Conservation (phyloP, 2,329 filamentous ascomycete genomes). For the Grosmannia serpens region DNA sequence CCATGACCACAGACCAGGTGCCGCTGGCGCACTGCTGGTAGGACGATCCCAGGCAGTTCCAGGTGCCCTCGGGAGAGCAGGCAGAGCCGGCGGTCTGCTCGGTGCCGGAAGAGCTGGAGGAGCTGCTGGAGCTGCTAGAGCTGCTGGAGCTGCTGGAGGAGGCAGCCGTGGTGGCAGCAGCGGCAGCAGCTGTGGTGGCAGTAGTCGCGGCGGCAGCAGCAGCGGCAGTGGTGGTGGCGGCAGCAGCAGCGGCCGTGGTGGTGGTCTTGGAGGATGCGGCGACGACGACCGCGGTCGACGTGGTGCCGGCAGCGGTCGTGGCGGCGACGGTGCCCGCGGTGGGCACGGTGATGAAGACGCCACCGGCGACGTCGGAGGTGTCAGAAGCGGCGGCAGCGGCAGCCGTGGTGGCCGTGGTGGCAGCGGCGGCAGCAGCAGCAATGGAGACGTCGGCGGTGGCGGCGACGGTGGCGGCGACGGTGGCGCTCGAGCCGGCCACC, state of each 20-base stretch:
- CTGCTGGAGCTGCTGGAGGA: not conserved
- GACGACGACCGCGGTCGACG: not conserved
- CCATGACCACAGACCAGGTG: slow-evolving; percentile 28
- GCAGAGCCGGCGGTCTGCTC: slow-evolving; percentile 27
- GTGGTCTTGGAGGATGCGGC: not conserved
- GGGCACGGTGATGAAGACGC: not conserved
- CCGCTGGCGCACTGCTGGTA: slow-evolving; percentile 43
- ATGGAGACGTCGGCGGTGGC: not conserved
- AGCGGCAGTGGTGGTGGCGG: not conserved
- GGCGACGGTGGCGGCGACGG: slow-evolving; percentile 10
- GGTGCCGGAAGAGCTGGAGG: slow-evolving; percentile 11
- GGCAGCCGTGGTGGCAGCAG: not conserved
- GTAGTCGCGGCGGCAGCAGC: not conserved
- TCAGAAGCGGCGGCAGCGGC: slow-evolving; percentile 7
- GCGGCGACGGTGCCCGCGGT: not conserved
- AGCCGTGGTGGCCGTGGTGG: slow-evolving; percentile 3
- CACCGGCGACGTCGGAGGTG: not conserved
- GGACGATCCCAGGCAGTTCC: slow-evolving; percentile 36
- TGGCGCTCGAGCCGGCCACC: slow-evolving; percentile 18
- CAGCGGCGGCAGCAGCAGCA: not conserved
- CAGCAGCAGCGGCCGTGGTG: not conserved
- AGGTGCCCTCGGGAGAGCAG: slow-evolving; percentile 35
- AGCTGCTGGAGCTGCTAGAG: not conserved
- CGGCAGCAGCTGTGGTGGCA: not conserved
- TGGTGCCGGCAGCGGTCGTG: not conserved